Conservation (phyloP, 2,329 filamentous ascomycete genomes). For the Fusarium nanum region DNA sequence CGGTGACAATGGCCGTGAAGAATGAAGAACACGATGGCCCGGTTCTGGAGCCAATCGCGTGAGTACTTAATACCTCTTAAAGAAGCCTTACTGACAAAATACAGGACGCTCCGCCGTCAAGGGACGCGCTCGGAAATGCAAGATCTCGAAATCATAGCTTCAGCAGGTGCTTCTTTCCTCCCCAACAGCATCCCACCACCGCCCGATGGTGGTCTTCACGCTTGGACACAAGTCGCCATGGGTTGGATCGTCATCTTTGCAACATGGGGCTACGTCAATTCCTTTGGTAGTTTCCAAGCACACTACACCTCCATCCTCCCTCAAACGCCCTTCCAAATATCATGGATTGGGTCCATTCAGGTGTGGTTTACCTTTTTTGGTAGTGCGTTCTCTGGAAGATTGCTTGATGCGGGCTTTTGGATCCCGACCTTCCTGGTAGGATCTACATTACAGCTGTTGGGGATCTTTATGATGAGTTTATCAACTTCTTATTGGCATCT, state of each 20-base stretch:
- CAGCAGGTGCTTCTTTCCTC: constrained; percentile 16
- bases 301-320: constrained; percentile 54
- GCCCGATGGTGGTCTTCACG: constrained; percentile 45
- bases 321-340: constrained; percentile 54
- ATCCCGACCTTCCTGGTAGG: constrained; percentile 54
- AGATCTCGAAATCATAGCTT: constrained; percentile 18
- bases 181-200: constrained; percentile 25
- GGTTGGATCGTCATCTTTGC: constrained; percentile 57
- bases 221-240: constrained; percentile 54
- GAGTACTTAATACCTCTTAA: neutral
- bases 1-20: constrained; percentile 8
- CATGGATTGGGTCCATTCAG: constrained; percentile 61
- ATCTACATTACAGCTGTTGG: constrained; percentile 53
- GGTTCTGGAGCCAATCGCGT: constrained; percentile 1
- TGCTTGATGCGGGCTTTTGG: constrained; percentile 59
- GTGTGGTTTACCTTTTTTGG: constrained; percentile 57
- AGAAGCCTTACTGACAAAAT: neutral
- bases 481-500: constrained; percentile 60
- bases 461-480: constrained; percentile 59
- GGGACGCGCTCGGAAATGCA: constrained; percentile 20
- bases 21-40: neutral
- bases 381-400: constrained; percentile 57
- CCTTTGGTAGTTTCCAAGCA: constrained; percentile 59
- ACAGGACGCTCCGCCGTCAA: neutral
- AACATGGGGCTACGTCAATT: constrained; percentile 60